Percentiles rank a stretch among this genome's conserved stretches.
Evolutionary conservation across 306 rosid species (phyloP).

Genomic region (Lithocarpus polystachyus): DNA sequence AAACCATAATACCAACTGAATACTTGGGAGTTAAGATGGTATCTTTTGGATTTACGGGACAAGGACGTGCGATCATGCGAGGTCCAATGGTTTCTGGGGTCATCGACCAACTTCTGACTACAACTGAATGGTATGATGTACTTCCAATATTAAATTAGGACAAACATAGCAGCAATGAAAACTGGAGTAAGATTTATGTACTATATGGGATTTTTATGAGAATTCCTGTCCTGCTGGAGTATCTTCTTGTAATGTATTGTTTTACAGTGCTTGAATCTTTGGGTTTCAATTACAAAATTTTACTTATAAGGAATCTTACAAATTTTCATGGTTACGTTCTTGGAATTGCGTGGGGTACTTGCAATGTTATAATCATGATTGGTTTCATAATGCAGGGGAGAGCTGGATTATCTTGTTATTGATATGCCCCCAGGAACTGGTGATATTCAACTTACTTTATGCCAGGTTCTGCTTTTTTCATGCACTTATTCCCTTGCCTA

Average conservation of each 20-base stretch:
- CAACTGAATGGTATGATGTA: slow-evolving; percentile 74
- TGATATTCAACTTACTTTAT: slow-evolving; percentile 94
- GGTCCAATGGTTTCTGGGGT: slow-evolving; percentile 99
- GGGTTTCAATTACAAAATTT: neutral
- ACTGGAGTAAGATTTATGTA: slow-evolving; percentile 1
- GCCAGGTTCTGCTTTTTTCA: slow-evolving; percentile 61
- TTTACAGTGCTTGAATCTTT: neutral
- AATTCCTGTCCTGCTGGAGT: neutral
- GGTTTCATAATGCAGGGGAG: slow-evolving; percentile 72
- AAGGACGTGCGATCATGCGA: slow-evolving; percentile 98
- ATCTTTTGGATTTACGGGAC: slow-evolving; percentile 96
- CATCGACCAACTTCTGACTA: slow-evolving; percentile 87
- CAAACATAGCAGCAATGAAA: neutral
- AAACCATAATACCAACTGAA: slow-evolving; percentile 88
- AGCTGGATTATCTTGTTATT: slow-evolving; percentile 88
- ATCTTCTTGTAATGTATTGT: neutral
- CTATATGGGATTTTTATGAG: neutral
- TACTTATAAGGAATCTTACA: neutral
- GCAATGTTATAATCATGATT: slow-evolving; percentile 18
- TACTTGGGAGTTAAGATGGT: slow-evolving; percentile 92
- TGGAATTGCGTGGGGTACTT: neutral
- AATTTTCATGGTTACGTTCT: neutral
- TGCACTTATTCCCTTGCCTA: neutral
- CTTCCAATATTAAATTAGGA: neutral
- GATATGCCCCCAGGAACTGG: slow-evolving; percentile 99